Conservation (phyloP, 1,284 basidiomycete species). For the Moesziomyces parantarcticus region DNA sequence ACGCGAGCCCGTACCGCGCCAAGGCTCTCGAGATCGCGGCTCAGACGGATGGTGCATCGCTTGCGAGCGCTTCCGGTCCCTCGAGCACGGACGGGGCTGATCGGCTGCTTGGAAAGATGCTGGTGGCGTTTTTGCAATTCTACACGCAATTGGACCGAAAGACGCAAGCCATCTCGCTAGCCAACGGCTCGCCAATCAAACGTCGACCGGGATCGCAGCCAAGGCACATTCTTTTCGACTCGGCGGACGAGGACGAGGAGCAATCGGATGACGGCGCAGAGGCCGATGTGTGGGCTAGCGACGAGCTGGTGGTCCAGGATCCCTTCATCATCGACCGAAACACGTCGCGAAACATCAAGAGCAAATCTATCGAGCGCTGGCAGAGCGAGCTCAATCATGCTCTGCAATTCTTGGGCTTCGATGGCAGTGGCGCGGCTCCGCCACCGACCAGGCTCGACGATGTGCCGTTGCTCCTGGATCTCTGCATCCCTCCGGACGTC, state of each 20-base stretch:
- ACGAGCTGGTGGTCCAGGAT: constrained; percentile 66
- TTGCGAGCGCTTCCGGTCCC: background rate
- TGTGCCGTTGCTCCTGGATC: constrained; percentile 28
- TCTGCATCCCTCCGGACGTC: constrained; percentile 18
- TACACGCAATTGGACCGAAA: constrained; percentile 20
- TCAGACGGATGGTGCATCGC: background rate
- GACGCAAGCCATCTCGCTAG: constrained; percentile 25
- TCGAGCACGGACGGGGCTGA: constrained; percentile 15
- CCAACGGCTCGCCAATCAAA: constrained; percentile 25
- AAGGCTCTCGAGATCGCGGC: constrained; percentile 3
- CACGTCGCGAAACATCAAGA: constrained; percentile 61
- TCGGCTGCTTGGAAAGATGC: constrained; percentile 31
- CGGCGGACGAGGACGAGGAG: constrained; percentile 17
- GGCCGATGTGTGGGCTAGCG: constrained; percentile 55
- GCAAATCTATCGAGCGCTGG: constrained; percentile 18
- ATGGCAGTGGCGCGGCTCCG: background rate
- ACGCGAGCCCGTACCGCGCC: constrained; percentile 7
- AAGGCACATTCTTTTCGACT: constrained; percentile 16
- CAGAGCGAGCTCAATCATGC: constrained; percentile 30
- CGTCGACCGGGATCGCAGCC: constrained; percentile 9
- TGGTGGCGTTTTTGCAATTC: constrained; percentile 29
- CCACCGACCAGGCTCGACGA: constrained; percentile 3
- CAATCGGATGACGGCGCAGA: constrained; percentile 30
- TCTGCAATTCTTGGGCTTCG: constrained; percentile 7
- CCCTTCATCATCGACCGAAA: constrained; percentile 68